These are phyloP conservation scores for Candida nitratophila DNA, from an alignment of 805 yeast genomes.

Conservation along the genomic window DNA sequence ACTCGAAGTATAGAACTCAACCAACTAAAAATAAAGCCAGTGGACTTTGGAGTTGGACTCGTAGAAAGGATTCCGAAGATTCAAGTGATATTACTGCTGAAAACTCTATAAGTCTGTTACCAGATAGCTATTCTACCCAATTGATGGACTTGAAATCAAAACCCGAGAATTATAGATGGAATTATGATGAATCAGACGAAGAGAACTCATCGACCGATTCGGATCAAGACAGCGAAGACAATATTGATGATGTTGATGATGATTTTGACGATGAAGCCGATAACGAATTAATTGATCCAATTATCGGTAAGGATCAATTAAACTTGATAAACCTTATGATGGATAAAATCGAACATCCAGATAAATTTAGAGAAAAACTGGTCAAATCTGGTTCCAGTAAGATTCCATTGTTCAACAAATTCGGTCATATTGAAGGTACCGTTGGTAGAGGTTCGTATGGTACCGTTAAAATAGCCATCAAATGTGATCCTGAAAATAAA, in stretches of 20 bases:
- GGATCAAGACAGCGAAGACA: constrained; percentile 19
- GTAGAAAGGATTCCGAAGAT: constrained; percentile 24
- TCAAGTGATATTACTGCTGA: constrained; percentile 21
- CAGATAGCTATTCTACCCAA: constrained; percentile 28
- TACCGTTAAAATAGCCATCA: constrained; percentile 36
- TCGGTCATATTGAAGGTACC: constrained; percentile 45
- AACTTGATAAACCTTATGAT: constrained; percentile 40
- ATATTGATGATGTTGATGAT: constrained; percentile 22
- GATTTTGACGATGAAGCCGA: constrained; percentile 32
- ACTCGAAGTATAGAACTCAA: constrained; percentile 24
- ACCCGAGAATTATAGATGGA: constrained; percentile 31
- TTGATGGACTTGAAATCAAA: constrained; percentile 27
- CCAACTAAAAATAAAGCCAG: constrained; percentile 20
- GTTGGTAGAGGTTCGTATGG: constrained; percentile 43
- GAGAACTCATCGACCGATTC: constrained; percentile 1
- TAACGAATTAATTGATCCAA: constrained; percentile 34
- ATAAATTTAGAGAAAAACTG: constrained; percentile 24
- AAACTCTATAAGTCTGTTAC: constrained; percentile 27
- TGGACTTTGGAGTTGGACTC: constrained; percentile 23
- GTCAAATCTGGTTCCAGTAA: constrained; percentile 18
- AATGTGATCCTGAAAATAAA: constrained; percentile 32
- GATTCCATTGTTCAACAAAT: constrained; percentile 34
- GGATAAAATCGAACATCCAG: constrained; percentile 38
- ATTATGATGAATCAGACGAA: constrained; percentile 30
- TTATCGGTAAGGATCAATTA: constrained; percentile 44